These are phyloP conservation scores for Phytophthora idaei DNA, from an alignment of 352 stramenopile species.

Conservation along the genomic window DNA sequence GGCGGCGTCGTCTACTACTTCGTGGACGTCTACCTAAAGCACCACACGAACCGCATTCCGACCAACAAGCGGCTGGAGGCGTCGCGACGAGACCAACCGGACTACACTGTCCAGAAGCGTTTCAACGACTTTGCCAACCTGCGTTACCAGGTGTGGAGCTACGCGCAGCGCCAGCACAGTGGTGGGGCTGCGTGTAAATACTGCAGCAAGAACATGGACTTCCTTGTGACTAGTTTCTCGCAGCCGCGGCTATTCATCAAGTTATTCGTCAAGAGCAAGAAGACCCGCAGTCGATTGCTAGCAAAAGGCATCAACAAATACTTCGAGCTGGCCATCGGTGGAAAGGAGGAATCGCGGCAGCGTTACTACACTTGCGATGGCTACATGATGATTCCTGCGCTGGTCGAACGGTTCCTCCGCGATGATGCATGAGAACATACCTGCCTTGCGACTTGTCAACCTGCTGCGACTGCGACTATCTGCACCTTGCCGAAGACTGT, in stretches of 20 bases:
- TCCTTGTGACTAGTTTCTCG: constrained; percentile 47
- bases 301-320: constrained; percentile 43
- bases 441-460: too few species aligned
- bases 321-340: constrained; percentile 34
- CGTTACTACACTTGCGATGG: constrained; percentile 36
- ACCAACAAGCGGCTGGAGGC: constrained; percentile 48
- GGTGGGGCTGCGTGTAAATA: constrained; percentile 43
- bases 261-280: constrained; percentile 37
- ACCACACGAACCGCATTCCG: constrained; percentile 57
- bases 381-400: constrained; percentile 35
- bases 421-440: constrained; percentile 25
- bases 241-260: constrained; percentile 45
- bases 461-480: constrained; percentile 10
- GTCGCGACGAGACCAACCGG: constrained; percentile 30
- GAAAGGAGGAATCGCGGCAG: constrained; percentile 21
- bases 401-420: constrained; percentile 43
- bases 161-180: constrained; percentile 48
- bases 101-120: constrained; percentile 47
- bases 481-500: neutral
- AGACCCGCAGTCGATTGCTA: constrained; percentile 34
- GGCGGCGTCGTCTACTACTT: constrained; percentile 51
- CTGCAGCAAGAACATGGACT: constrained; percentile 49
- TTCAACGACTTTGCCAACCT: constrained; percentile 62
- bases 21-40: constrained; percentile 56
- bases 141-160: constrained; percentile 53